Evolutionary conservation across 306 rosid genomes (phyloP).

Genomic region (Nissolia schottii): DNA sequence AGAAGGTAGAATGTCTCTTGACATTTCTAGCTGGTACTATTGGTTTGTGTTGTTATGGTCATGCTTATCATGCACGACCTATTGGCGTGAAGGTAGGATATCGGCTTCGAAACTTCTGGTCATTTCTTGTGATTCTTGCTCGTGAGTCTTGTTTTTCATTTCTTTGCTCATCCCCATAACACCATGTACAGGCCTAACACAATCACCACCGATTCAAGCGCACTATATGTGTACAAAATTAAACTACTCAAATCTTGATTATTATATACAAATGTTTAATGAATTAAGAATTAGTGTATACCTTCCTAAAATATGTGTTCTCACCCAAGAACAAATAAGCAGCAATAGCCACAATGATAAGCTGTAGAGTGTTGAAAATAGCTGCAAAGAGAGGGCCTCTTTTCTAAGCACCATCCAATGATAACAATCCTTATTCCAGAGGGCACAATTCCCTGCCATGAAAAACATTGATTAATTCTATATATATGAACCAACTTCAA

Average conservation of each 20-base stretch:
- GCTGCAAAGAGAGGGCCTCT: constrained; percentile 35
- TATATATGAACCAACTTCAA: too few relatives aligned
- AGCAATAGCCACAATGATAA: constrained; percentile 13
- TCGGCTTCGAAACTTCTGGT: not conserved
- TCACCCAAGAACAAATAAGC: constrained; percentile 27
- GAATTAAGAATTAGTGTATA: not conserved
- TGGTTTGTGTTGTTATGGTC: too few relatives aligned
- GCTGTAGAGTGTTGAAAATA: constrained; percentile 29
- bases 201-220: constrained; percentile 24
- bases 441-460: constrained; percentile 36
- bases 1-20: too few relatives aligned
- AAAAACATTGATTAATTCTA: too few relatives aligned
- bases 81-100: too few relatives aligned
- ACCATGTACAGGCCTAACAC: constrained; percentile 36
- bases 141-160: not conserved
- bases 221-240: constrained; percentile 5
- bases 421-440: constrained; percentile 15
- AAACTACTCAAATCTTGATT: not conserved
- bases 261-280: too few relatives aligned
- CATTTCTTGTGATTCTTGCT: not conserved
- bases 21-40: too few relatives aligned
- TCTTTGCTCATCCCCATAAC: constrained; percentile 39
- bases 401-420: constrained; percentile 25
- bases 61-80: too few relatives aligned
- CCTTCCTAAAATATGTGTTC: constrained; percentile 38